Evolutionary conservation across 306 rosid species (phyloP).

Genomic region (Prunus padus): DNA sequence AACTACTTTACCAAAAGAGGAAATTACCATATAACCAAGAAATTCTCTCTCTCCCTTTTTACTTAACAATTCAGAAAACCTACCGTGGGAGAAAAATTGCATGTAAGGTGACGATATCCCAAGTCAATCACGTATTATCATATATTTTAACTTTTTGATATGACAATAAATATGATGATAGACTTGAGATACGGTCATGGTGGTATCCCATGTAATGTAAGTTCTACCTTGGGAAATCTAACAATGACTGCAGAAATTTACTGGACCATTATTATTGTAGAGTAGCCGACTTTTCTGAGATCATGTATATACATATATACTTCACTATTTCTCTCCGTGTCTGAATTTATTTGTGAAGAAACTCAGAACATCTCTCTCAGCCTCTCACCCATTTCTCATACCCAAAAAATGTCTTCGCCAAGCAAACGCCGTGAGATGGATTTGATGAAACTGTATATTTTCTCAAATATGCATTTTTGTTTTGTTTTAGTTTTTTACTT

Average conservation of each 20-base stretch:
- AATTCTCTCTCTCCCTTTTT: neutral
- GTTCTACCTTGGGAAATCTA: neutral
- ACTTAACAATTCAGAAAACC: neutral
- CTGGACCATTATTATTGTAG: neutral
- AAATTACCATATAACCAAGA: neutral
- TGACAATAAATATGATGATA: too few relatives aligned
- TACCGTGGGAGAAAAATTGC: neutral
- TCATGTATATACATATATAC: neutral
- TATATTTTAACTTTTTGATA: too few relatives aligned
- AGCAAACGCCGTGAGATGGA: slow-evolving; percentile 93
- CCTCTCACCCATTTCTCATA: slow-evolving; percentile 6
- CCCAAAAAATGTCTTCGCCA: slow-evolving; percentile 69
- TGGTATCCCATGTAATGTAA: too few relatives aligned
- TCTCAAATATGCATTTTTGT: neutral
- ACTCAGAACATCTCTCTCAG: slow-evolving; percentile 10
- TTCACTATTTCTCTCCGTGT: slow-evolving; percentile 14
- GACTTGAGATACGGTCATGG: too few relatives aligned
- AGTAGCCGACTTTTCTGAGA: neutral
- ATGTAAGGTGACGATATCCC: fast-evolving
- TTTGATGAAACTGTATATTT: slow-evolving; percentile 76
- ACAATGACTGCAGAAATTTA: neutral
- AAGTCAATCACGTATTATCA: too few relatives aligned
- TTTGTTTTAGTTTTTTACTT: neutral
- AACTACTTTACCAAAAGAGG: neutral
- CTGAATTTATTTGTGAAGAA: neutral